Percentiles rank a stretch among this genome's conserved stretches.
phyloP scores from a whole-genome alignment of 345 rosid species.

The Eucalyptus tenuipes region DNA sequence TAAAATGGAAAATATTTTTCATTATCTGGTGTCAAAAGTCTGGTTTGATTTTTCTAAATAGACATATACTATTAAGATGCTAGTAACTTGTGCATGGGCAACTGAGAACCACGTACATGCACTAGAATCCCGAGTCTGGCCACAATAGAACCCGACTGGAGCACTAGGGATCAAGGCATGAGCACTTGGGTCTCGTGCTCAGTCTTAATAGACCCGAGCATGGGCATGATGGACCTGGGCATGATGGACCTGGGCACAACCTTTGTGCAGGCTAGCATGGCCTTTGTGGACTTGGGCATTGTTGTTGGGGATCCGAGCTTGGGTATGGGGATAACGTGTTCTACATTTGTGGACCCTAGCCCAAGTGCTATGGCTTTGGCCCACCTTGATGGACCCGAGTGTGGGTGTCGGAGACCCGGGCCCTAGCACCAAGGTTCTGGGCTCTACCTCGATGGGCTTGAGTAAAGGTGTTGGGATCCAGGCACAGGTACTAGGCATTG shows the following conservation, averaged over 20 bases:
- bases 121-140: accelerated
- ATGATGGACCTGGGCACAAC: neutral
- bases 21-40: too few relatives aligned
- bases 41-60: too few relatives aligned
- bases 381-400: neutral
- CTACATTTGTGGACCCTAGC: too few relatives aligned
- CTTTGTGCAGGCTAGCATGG: neutral
- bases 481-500: accelerated
- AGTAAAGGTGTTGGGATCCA: neutral
- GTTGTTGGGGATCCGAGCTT: accelerated
- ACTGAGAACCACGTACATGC: accelerated
- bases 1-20: too few relatives aligned
- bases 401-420: accelerated
- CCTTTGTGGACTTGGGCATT: neutral
- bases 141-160: accelerated
- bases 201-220: neutral
- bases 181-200: neutral
- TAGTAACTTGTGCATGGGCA: too few relatives aligned
- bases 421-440: neutral
- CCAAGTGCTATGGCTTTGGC: neutral
- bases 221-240: neutral
- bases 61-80: neutral
- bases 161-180: neutral
- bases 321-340: neutral
- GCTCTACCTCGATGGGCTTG: neutral